phyloP scores from a whole-genome alignment of 2,329 filamentous ascomycete species.

The Hysterium pulicare region DNA sequence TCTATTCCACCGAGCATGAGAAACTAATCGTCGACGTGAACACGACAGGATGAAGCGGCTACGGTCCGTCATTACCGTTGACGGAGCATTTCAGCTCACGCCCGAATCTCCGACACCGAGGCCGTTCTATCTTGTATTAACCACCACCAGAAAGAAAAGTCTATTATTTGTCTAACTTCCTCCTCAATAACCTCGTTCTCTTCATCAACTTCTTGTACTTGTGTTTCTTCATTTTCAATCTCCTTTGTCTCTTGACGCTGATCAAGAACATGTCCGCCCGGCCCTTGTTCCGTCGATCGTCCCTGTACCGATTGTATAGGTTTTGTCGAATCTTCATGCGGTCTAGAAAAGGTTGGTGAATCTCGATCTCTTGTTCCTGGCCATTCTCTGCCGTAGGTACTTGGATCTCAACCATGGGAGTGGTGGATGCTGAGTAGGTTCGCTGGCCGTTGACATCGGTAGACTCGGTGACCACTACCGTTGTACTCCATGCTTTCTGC shows the following conservation, averaged over 20 bases:
- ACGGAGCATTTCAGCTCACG: neutral
- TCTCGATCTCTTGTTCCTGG: conserved; percentile 36
- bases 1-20: too few relatives aligned
- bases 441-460: conserved; percentile 50
- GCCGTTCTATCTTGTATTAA: neutral
- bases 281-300: conserved; percentile 37
- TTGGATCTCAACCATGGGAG: conserved; percentile 45
- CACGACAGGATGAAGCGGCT: too few relatives aligned
- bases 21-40: too few relatives aligned
- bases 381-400: conserved; percentile 20
- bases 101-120: neutral
- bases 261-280: conserved; percentile 68
- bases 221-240: conserved; percentile 99
- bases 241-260: conserved; percentile 86
- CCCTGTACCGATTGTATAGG: conserved; percentile 55
- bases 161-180: conserved; percentile 63
- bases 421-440: conserved; percentile 51
- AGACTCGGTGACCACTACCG: conserved; percentile 52
- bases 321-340: conserved; percentile 66
- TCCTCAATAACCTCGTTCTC: conserved; percentile 80
- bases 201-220: conserved; percentile 99
- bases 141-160: conserved; percentile 1
- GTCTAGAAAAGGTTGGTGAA: conserved; percentile 58
- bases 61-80: too few relatives aligned
- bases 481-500: conserved; percentile 42